A percentile compares a stretch with the other conserved stretches of the same genome.
Evolutionary conservation across 2,329 filamentous ascomycete species (phyloP).

Genomic region (Talaromyces verruculosus): DNA sequence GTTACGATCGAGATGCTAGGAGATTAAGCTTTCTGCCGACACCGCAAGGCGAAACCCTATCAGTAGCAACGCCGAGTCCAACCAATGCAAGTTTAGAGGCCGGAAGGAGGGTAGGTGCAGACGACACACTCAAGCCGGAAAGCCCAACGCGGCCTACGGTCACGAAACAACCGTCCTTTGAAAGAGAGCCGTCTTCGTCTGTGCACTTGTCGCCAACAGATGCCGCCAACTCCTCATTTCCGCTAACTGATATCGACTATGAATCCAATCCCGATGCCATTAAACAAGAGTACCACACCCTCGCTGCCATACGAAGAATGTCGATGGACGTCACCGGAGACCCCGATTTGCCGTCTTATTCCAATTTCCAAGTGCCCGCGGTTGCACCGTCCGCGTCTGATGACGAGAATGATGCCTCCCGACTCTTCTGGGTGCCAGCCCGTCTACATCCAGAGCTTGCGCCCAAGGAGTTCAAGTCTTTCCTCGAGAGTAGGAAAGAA

Average conservation of each 20-base stretch:
- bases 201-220: slow-evolving; percentile 56
- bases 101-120: slow-evolving; percentile 29
- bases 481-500: slow-evolving; percentile 89
- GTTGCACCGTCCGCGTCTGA: slow-evolving; percentile 45
- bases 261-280: slow-evolving; percentile 87
- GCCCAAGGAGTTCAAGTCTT: slow-evolving; percentile 94
- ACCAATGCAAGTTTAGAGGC: slow-evolving; percentile 23
- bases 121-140: slow-evolving; percentile 29
- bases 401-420: slow-evolving; percentile 83
- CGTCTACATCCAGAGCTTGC: slow-evolving; percentile 91
- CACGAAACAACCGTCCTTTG: slow-evolving; percentile 30
- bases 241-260: slow-evolving; percentile 81
- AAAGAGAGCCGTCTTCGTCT: slow-evolving; percentile 54
- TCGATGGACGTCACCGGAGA: slow-evolving; percentile 85
- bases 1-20: slow-evolving; percentile 63
- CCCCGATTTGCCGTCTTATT: slow-evolving; percentile 51
- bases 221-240: slow-evolving; percentile 62
- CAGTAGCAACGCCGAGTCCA: slow-evolving; percentile 40
- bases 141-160: slow-evolving; percentile 22
- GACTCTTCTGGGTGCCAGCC: slow-evolving; percentile 93
- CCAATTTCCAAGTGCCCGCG: slow-evolving; percentile 43
- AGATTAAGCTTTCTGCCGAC: slow-evolving; percentile 72
- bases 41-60: slow-evolving; percentile 41
- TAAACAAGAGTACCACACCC: slow-evolving; percentile 86
- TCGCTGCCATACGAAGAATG: slow-evolving; percentile 86